Conservation (phyloP, 768 basidiomycete genomes). For the Hygrocybe punicea region DNA sequence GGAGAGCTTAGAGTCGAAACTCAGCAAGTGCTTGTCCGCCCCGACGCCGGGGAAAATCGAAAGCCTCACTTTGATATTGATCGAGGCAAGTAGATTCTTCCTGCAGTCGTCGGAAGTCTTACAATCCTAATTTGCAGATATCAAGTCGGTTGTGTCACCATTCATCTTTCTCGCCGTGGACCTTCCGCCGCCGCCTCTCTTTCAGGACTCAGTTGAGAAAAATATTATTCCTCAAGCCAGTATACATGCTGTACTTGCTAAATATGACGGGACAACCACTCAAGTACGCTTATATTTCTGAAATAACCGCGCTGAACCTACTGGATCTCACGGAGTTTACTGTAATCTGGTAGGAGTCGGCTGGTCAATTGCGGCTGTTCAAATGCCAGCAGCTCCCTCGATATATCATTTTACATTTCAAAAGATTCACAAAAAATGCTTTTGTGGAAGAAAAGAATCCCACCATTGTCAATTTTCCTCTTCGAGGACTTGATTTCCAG, state of each 20-base stretch:
- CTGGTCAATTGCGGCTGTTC: constrained; percentile 80
- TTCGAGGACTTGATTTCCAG: constrained; percentile 86
- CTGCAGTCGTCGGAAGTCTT: constrained; percentile 5
- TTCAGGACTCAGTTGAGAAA: constrained; percentile 94
- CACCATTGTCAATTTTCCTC: constrained; percentile 95
- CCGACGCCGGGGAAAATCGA: constrained; percentile 67
- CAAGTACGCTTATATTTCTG: constrained; percentile 55
- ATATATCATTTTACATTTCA: constrained; percentile 93
- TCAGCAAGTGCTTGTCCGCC: constrained; percentile 86
- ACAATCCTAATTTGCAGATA: constrained; percentile 50
- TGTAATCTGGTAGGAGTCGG: constrained; percentile 59
- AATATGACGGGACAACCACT: constrained; percentile 89
- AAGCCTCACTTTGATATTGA: constrained; percentile 93
- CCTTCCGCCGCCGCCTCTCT: constrained; percentile 94
- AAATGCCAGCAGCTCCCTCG: constrained; percentile 87
- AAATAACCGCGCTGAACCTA: neutral
- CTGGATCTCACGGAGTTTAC: constrained; percentile 4
- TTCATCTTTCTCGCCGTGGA: constrained; percentile 96
- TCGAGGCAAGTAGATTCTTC: constrained; percentile 57
- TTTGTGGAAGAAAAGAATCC: constrained; percentile 99
- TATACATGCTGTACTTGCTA: constrained; percentile 82
- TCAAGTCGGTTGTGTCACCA: constrained; percentile 79
- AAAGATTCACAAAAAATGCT: constrained; percentile 92
- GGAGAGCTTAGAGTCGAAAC: constrained; percentile 91
- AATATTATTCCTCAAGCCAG: constrained; percentile 99